Evolutionary conservation across 495 filamentous ascomycete species (phyloP).

Genomic region (Clavariopsis aquatica): DNA sequence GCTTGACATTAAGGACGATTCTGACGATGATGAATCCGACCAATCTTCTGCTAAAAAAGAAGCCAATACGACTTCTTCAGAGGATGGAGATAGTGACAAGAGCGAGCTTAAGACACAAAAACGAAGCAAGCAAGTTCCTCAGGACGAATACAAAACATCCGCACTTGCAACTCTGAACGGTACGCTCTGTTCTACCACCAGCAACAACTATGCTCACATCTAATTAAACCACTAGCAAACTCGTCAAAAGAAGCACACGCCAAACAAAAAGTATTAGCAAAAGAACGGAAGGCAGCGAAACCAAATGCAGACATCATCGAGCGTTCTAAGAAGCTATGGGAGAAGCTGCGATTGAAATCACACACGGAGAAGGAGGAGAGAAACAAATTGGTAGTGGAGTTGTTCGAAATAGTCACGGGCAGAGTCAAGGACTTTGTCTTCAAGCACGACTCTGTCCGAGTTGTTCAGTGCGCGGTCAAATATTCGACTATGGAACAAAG

Average conservation of each 20-base stretch:
- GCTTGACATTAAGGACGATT: conserved; percentile 16
- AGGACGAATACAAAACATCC: conserved; percentile 3
- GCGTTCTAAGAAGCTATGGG: conserved; percentile 96
- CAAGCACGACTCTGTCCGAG: conserved; percentile 95
- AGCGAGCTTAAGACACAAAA: conserved; percentile 5
- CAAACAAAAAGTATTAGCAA: conserved; percentile 84
- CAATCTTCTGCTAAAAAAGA: conserved; percentile 37
- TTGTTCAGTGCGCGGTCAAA: conserved; percentile 94
- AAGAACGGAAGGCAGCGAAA: conserved; percentile 88
- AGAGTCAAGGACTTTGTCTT: conserved; percentile 92
- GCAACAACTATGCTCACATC: background rate
- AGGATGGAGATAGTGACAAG: conserved; percentile 6
- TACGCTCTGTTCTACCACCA: background rate
- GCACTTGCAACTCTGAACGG: conserved; percentile 19
- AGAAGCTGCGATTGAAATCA: conserved; percentile 85
- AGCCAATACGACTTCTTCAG: background rate
- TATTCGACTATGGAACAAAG: conserved; percentile 83
- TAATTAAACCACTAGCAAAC: conserved; percentile 20
- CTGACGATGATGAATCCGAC: conserved; percentile 37
- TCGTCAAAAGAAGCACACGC: conserved; percentile 81
- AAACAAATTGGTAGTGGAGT: conserved; percentile 79
- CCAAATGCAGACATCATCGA: conserved; percentile 85
- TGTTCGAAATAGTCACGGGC: conserved; percentile 87
- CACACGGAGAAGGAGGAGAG: conserved; percentile 84
- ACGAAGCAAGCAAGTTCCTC: background rate